Base-by-base conservation (phyloP, 305 asterid genomes). In the Euphrasia arctica region DNA sequence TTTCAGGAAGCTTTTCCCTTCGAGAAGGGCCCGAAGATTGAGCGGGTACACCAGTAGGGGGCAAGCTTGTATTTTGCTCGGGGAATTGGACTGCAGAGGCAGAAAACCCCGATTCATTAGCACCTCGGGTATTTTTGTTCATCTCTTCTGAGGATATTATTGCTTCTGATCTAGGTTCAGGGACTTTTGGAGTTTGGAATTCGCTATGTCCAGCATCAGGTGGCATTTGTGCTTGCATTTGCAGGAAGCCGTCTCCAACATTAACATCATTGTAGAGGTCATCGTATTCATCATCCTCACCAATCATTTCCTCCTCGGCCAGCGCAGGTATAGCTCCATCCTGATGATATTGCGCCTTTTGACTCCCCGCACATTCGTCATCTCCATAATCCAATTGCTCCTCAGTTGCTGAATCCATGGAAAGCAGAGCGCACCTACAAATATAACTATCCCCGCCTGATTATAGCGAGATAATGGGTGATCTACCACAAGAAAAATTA, bases 291-390 rank as follows among this genome's bases (percentile, higher is more conserved):
- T 86, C 91, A 1, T 86, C 91, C 57, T 86, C 94, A 15, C 88
- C 91, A 59, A 83, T 75, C 82, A 84, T 82, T 78, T 88, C 96
- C 57, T 85, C 97, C 61, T 88, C 97, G 7, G 86, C 95, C 69
- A 90, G 88, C 0, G 97, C 96, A 15, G 85, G 82, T 74, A 88
- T 90, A 31, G 93, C 83, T 70, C 83, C 95, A 64, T 82, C 80
- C 57, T 79, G 88, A 75, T 84, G 91, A 79, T 76, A 88, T 72
- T 83, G 92, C 78, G 72, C 70, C 79, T 82, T 84, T 59, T 80
- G 83, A 74, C 78, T 72, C 63, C 85, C 89, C 67, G 82, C 87
- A 68, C 74, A 85, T 25, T 83, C 93, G 62, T 76, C 89, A 34
- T 88, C 91, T 64, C 91, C 95, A 65, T 59, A 88, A 72, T 84